Base-by-base conservation (phyloP, 768 basidiomycete species). In the Rhodotorula kratochvilovae region DNA sequence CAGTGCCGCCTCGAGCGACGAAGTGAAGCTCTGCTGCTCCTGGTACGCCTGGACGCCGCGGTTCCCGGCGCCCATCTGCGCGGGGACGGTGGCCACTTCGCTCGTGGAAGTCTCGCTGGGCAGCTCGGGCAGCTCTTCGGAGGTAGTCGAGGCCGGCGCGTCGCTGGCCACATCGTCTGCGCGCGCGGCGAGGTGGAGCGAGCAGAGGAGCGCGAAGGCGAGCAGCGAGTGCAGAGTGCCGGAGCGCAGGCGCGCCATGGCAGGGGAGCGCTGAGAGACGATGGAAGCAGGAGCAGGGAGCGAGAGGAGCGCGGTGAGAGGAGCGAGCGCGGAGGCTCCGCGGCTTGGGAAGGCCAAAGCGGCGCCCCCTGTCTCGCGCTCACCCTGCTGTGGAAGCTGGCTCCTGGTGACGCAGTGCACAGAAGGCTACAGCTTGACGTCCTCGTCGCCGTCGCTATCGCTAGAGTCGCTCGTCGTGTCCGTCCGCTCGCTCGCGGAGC, bases 401-500 rank as follows among this genome's bases (percentile, higher is more conserved):
- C 25, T n/a, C 10, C n/a, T 21, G 25, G n/a, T 21, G 10, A 25
- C 25, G 13, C 23, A 51, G 23, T 25, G 53, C 29, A 54, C 23
- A 12, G 15, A 31, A 27, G 19, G 13, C n/a, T 15, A 50, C n/a
- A 48, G 43, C 60, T 61, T 48, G 45, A 61, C 46, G 21, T 62
- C 48, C 46, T 51, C 48, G 48, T 51, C 61, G 15, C 61, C 48
- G 48, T 51, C 61, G 15, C 61, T 25, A 46, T 62, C 61, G 61
- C 48, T 51, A 23, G 48, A 62, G 27, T 62, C 61, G 61, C 35
- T 51, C 12, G 29, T 35, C 29, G 17, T n/a, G 60, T 53, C 51
- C 13, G 13, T 27, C 4, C n/a, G 51, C 21, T 53, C 51, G 27
- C 51, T 27, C 51, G 4, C 12, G 5, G 51, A 10, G 48, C 39